Base-by-base conservation (phyloP, 805 yeast species). In the Candida endomychidarum region DNA sequence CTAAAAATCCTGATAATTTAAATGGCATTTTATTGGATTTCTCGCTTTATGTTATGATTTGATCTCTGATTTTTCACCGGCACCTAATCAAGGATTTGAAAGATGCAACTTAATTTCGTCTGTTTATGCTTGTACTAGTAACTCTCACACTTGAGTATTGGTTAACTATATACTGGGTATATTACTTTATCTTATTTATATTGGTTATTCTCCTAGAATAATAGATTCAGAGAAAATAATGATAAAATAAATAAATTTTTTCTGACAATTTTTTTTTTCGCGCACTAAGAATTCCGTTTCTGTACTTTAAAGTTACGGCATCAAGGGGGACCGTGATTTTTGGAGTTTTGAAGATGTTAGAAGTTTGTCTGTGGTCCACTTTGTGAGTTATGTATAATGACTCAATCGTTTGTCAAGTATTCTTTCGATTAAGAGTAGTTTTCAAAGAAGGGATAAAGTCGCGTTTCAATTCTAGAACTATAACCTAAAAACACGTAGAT, bases 1-100 rank as follows among this genome's bases (percentile, higher is more conserved):
- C 80, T 16, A 81, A 58, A 44, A 86, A 67, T 50, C 81, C 81
- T 16, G 78, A 70, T 30, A 68, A 33, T 24, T 52, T 54, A 43
- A 66, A 56, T 15, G 65, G 61, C 75, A 69, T 68, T 14, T 20
- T 14, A 21, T n/a, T n/a, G n/a, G n/a, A n/a, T n/a, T n/a, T n/a
- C n/a, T n/a, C n/a, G n/a, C n/a, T n/a, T n/a, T n/a, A 8, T 26
- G 31, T 16, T 12, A 15, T 27, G 20, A 7, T 27, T 16, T 27
- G 33, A 29, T 29, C 23, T 29, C 5, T 11, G 28, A 25, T 25
- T 25, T 25, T 25, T 25, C 28, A 10, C 6, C 28, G 11, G 5
- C 5, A 11, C 12, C 28, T 12, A 25, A 25, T 12, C 23, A 10
- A 18, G 11, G 7, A 18, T 18, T 12, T 27, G 20, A n/a, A 8